These are phyloP conservation scores for Globisporangium emineosum DNA, from an alignment of 352 stramenopile genomes.

Conservation along the genomic window DNA sequence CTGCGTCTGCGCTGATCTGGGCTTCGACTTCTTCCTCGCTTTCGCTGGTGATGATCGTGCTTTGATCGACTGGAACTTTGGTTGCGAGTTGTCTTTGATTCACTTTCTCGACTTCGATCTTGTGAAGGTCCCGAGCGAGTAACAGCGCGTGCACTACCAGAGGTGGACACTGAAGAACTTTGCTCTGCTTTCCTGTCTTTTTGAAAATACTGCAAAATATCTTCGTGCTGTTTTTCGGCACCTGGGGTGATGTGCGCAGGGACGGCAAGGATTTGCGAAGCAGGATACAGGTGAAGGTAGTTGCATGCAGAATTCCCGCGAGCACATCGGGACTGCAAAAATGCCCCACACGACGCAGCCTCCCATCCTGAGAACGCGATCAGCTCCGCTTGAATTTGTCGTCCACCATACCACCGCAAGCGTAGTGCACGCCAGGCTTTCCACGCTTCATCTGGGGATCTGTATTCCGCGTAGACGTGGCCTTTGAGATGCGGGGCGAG, in stretches of 20 bases:
- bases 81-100: neutral
- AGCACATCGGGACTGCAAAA: slow-evolving; percentile 12
- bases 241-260: neutral
- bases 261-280: neutral
- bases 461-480: slow-evolving; percentile 29
- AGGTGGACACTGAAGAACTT: neutral
- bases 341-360: slow-evolving; percentile 14
- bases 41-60: neutral
- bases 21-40: neutral
- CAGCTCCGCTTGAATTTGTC: slow-evolving; percentile 16
- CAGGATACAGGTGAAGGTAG: slow-evolving; percentile 16
- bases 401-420: slow-evolving; percentile 21
- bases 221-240: slow-evolving; percentile 1
- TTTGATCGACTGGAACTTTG: neutral
- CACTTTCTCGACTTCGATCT: neutral
- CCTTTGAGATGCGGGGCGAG: slow-evolving; percentile 20
- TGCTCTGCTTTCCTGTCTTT: neutral
- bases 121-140: neutral
- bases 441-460: slow-evolving; percentile 11
- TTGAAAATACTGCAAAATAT: slow-evolving; percentile 14
- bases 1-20: neutral
- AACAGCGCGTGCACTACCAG: neutral
- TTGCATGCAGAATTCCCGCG: slow-evolving; percentile 19
- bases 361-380: slow-evolving; percentile 15
- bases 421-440: slow-evolving; percentile 17